Percentiles rank a stretch among this genome's conserved stretches.
These are phyloP conservation scores for Aspergillus felis DNA, from an alignment of 2,329 filamentous ascomycete species.

Conservation along the genomic window DNA sequence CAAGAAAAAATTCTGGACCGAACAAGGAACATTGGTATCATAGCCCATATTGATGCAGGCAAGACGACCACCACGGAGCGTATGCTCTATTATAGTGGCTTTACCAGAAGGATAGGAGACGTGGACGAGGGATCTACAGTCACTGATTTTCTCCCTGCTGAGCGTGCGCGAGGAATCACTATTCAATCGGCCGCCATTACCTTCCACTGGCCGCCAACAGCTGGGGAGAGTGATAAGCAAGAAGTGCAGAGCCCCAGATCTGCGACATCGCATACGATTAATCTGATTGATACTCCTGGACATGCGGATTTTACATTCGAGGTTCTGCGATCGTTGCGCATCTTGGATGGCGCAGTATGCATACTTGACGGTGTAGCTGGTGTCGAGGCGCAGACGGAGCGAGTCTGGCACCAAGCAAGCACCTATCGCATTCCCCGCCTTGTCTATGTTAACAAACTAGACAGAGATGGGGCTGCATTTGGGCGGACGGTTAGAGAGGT, in stretches of 20 bases:
- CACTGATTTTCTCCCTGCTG: slow-evolving; percentile 92
- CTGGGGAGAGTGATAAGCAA: slow-evolving; percentile 15
- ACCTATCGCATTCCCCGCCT: slow-evolving; percentile 80
- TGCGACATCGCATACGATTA: slow-evolving; percentile 65
- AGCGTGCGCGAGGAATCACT: slow-evolving; percentile 88
- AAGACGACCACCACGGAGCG: slow-evolving; percentile 99
- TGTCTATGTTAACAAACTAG: slow-evolving; percentile 79
- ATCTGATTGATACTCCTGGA: slow-evolving; percentile 92
- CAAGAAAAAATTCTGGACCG: slow-evolving; percentile 47
- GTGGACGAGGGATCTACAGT: slow-evolving; percentile 96
- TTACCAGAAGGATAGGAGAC: slow-evolving; percentile 83
- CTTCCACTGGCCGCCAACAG: slow-evolving; percentile 76
- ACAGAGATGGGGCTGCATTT: slow-evolving; percentile 78
- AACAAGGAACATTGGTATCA: slow-evolving; percentile 95
- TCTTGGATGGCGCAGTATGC: slow-evolving; percentile 87
- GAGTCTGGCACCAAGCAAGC: slow-evolving; percentile 89
- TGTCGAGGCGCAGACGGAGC: slow-evolving; percentile 94
- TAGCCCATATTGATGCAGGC: slow-evolving; percentile 96
- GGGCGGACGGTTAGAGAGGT: slow-evolving; percentile 81
- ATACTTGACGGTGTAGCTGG: slow-evolving; percentile 89
- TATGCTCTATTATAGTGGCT: slow-evolving; percentile 95
- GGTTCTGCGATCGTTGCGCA: slow-evolving; percentile 81
- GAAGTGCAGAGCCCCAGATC: slow-evolving; percentile 45
- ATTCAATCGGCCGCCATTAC: slow-evolving; percentile 97
- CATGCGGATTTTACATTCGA: slow-evolving; percentile 98